These are phyloP conservation scores for Acorus gramineus DNA, from an alignment of 106 monocot genomes.

Conservation along the genomic window DNA sequence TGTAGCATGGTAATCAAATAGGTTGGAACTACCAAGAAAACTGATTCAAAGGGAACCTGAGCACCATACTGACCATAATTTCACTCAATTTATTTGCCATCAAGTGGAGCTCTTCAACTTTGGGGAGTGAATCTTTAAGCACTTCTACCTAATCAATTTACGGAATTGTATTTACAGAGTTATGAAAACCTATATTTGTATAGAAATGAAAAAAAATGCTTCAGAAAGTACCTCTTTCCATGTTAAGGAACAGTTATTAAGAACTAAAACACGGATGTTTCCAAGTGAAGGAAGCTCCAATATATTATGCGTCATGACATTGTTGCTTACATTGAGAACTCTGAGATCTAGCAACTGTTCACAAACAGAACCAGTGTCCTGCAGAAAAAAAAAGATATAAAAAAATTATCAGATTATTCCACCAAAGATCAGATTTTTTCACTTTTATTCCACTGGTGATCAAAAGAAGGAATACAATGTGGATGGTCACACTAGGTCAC, in stretches of 20 bases:
- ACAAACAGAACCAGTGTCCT: slow-evolving; percentile 76
- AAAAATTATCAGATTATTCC: background rate
- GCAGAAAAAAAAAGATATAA: slow-evolving; percentile 7
- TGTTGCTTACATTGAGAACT: slow-evolving; percentile 66
- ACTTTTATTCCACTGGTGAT: too few species aligned
- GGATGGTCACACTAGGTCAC: too few species aligned
- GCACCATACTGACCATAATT: slow-evolving; percentile 31
- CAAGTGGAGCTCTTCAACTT: slow-evolving; percentile 73
- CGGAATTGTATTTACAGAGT: background rate
- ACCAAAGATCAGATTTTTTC: too few species aligned
- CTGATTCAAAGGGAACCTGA: background rate
- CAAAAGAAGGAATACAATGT: too few species aligned
- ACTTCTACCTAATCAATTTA: slow-evolving; percentile 61
- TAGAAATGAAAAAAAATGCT: background rate
- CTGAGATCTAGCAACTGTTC: slow-evolving; percentile 67
- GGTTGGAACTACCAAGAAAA: too few species aligned
- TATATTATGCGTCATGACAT: slow-evolving; percentile 39
- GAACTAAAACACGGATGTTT: slow-evolving; percentile 61
- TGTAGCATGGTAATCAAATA: too few species aligned
- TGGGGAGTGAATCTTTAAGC: slow-evolving; percentile 50
- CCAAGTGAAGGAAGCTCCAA: slow-evolving; percentile 32
- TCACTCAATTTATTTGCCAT: slow-evolving; percentile 64
- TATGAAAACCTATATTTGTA: slow-evolving; percentile 1
- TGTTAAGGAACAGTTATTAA: slow-evolving; percentile 72
- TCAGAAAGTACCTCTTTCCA: slow-evolving; percentile 55